phyloP scores from a whole-genome alignment of 768 basidiomycete genomes.

The Boletus pseudo-olivaceus region DNA sequence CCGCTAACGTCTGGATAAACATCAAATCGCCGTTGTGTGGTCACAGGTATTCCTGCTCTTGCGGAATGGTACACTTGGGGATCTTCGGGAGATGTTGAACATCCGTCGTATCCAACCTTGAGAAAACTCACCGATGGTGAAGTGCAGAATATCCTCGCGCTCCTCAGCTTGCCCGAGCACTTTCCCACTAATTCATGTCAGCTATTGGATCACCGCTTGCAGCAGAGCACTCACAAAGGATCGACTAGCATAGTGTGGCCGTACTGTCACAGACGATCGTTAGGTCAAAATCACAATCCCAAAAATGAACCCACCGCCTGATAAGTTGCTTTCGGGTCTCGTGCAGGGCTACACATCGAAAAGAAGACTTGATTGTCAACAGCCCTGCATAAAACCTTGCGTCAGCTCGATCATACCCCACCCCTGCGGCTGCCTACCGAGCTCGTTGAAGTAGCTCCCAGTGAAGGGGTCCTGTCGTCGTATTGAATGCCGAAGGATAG shows the following conservation, averaged over 20 bases:
- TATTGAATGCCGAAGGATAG: conserved; percentile 94
- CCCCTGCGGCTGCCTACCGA: conserved; percentile 42
- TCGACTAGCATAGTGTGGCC: conserved; percentile 91
- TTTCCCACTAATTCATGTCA: conserved; percentile 53
- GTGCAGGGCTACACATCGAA: conserved; percentile 93
- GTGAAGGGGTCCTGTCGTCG: conserved; percentile 92
- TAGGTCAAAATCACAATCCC: not conserved
- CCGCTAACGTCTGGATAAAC: conserved; percentile 77
- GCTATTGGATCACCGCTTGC: not conserved
- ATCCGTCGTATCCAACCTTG: not conserved
- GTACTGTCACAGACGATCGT: conserved; percentile 49
- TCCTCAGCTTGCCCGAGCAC: conserved; percentile 73
- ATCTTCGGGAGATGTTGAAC: conserved; percentile 42
- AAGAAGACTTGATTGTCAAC: conserved; percentile 97
- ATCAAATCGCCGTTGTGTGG: conserved; percentile 85
- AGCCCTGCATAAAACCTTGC: conserved; percentile 51
- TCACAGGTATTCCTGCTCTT: conserved; percentile 87
- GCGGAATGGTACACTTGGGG: conserved; percentile 61
- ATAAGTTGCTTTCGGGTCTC: conserved; percentile 77
- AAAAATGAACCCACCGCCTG: conserved; percentile 63
- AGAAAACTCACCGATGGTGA: conserved; percentile 67
- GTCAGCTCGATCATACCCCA: conserved; percentile 5
- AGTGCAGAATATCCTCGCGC: conserved; percentile 73
- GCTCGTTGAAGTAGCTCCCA: conserved; percentile 91
- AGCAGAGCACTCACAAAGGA: conserved; percentile 59